Conservation (phyloP, 345 rosid genomes). For the Bretschneidera sinensis region DNA sequence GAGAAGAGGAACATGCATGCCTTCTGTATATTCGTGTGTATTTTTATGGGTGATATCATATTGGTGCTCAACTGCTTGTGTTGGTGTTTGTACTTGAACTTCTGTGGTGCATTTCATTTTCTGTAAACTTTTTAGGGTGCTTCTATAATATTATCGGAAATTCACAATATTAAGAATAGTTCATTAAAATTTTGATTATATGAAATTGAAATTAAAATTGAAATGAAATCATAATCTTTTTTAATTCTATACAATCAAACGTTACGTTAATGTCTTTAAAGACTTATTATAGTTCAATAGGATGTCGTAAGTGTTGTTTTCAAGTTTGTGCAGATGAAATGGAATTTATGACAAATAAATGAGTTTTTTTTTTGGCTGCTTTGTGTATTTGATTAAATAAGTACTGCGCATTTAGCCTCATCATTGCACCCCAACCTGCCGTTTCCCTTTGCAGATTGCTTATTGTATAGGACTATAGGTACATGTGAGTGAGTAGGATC, state of each 20-base stretch:
- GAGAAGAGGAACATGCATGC: background rate
- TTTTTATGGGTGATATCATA: conserved; percentile 5
- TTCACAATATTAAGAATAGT: background rate
- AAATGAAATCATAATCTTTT: too few relatives aligned
- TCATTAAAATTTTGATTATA: background rate
- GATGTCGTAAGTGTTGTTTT: background rate
- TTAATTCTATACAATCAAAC: too few relatives aligned
- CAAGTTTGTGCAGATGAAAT: background rate
- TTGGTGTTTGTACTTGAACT: background rate
- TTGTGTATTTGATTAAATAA: background rate
- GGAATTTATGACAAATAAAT: background rate
- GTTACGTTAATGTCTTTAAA: too few relatives aligned
- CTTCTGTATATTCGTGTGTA: background rate
- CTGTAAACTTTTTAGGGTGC: background rate
- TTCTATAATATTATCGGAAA: too few relatives aligned
- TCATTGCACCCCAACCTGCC: background rate
- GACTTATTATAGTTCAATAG: too few relatives aligned
- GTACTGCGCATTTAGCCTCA: background rate
- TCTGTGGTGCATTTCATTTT: background rate
- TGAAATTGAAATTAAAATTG: too few relatives aligned
- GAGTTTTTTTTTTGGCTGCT: background rate
- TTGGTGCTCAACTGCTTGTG: background rate
- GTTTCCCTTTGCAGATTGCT: background rate
- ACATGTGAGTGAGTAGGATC: background rate
- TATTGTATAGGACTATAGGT: background rate